phyloP scores from a whole-genome alignment of 2,329 filamentous ascomycete species.

The Botrytis squamosa region DNA sequence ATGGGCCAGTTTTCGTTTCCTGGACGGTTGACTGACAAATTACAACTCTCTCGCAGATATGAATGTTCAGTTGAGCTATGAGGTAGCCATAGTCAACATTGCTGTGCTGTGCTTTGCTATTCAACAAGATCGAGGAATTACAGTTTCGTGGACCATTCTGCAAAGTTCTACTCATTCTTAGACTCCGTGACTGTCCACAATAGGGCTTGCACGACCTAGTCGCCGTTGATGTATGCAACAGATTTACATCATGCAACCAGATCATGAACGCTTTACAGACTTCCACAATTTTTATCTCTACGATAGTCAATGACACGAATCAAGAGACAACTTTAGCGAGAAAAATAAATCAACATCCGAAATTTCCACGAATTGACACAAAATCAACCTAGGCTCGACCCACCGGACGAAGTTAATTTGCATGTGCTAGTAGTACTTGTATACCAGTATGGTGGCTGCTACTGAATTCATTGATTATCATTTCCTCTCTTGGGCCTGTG shows the following conservation, averaged over 20 bases:
- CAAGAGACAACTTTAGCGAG: background rate
- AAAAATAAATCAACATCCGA: background rate
- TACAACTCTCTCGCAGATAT: background rate
- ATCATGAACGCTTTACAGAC: background rate
- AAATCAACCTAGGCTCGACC: background rate
- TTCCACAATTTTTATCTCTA: background rate
- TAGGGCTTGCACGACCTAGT: background rate
- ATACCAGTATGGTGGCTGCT: background rate
- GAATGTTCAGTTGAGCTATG: background rate
- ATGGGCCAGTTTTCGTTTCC: background rate
- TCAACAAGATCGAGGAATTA: background rate
- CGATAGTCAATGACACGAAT: background rate
- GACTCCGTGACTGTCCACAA: background rate
- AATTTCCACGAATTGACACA: constrained; percentile 1
- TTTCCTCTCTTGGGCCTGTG: background rate
- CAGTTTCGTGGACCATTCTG: background rate
- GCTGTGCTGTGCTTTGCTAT: background rate
- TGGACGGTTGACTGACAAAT: background rate
- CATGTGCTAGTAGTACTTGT: constrained; percentile 8
- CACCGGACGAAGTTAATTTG: background rate
- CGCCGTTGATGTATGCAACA: background rate
- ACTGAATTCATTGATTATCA: background rate
- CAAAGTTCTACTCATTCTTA: background rate
- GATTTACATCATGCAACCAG: background rate
- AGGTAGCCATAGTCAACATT: background rate